Percentiles rank a stretch among this genome's conserved stretches.
Conservation (phyloP, 2,329 filamentous ascomycete genomes). For the Sclerotinia nivalis region DNA sequence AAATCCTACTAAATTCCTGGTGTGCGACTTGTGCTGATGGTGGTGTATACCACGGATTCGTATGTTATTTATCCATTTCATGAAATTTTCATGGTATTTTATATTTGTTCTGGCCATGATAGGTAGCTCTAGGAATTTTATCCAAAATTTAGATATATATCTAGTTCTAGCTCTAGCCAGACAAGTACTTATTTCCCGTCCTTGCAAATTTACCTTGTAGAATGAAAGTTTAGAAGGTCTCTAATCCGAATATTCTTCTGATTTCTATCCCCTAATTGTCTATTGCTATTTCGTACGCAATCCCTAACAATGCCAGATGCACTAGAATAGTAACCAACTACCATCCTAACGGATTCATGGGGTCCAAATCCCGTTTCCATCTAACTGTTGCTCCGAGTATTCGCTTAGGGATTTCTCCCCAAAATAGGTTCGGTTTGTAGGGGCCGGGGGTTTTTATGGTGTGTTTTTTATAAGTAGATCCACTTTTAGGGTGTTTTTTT, state of each 20-base stretch:
- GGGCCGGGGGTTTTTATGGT: neutral
- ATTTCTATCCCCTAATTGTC: neutral
- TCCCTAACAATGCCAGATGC: no score
- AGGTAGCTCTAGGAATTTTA: no score
- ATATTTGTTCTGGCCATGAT: neutral
- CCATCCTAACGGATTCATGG: neutral
- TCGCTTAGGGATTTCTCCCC: neutral
- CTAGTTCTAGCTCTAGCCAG: neutral
- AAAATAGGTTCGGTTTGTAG: neutral
- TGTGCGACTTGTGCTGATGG: neutral
- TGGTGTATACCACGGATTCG: neutral
- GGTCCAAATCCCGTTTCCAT: neutral
- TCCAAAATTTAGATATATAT: neutral
- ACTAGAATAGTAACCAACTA: no score
- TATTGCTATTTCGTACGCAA: neutral
- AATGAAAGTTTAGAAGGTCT: no score
- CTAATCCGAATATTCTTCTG: neutral
- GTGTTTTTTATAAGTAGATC: neutral
- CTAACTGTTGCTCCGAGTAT: neutral
- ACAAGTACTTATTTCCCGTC: neutral
- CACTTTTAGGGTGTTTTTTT: neutral
- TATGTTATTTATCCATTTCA: neutral
- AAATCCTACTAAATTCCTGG: no score
- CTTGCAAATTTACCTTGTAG: no score
- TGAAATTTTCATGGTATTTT: neutral